Percentiles rank a stretch among this genome's conserved stretches.
Evolutionary conservation across 148 eudicot genomes (phyloP).

Genomic region (Bassia scoparia): DNA sequence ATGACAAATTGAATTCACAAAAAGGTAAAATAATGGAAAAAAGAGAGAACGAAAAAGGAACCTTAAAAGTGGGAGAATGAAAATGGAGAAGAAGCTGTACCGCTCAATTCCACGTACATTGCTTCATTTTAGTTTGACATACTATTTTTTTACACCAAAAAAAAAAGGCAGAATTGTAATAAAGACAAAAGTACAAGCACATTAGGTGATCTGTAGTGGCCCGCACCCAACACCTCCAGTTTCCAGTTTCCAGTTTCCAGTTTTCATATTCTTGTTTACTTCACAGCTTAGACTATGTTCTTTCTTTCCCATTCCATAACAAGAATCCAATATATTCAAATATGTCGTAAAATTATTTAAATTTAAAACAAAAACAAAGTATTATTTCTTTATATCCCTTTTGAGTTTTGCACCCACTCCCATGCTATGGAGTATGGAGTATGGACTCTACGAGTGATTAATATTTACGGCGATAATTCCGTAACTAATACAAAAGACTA

Average conservation of each 20-base stretch:
- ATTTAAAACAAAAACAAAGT: too few relatives aligned
- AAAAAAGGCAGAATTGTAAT: not conserved
- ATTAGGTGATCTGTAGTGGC: not conserved
- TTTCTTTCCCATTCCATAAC: not conserved
- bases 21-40: not conserved
- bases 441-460: not conserved
- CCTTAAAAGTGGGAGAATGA: not conserved
- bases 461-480: too few relatives aligned
- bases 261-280: conserved; percentile 14
- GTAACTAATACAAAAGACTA: too few relatives aligned
- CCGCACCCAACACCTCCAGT: not conserved
- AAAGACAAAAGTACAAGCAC: not conserved
- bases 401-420: not conserved
- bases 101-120: not conserved
- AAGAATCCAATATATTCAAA: too few relatives aligned
- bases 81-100: conserved; percentile 18
- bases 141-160: not conserved
- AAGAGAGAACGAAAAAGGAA: not conserved
- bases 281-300: conserved; percentile 10
- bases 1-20: too few relatives aligned
- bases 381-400: not conserved
- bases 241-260: too few relatives aligned
- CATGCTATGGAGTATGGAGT: too few relatives aligned
- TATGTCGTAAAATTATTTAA: not conserved
- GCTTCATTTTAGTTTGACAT: not conserved